Percentiles rank a stretch among this genome's conserved stretches.
Evolutionary conservation across 257 asterid genomes (phyloP).

Genomic region (Fraxinus quadrangulata): DNA sequence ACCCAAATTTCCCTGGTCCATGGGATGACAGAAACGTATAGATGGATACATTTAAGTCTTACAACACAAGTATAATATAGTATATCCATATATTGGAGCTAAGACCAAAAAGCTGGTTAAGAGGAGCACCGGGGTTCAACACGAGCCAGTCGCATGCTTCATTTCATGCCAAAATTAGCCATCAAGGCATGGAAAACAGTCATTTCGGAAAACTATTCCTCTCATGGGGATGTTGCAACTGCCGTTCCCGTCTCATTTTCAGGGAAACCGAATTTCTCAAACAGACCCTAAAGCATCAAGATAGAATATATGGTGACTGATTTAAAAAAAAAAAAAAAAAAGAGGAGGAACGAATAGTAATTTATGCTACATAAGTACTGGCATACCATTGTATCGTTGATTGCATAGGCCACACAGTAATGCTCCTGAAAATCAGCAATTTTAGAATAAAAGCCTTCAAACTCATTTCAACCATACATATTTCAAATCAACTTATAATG

Average conservation of each 20-base stretch:
- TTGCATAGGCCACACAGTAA: constrained; percentile 82
- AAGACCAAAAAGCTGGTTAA: no score
- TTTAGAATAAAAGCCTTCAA: neutral
- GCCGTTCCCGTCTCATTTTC: constrained; percentile 40
- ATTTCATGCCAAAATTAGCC: neutral
- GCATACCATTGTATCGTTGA: constrained; percentile 83
- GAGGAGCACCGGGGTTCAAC: no score
- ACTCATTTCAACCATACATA: neutral
- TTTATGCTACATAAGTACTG: neutral
- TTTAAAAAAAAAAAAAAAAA: no score
- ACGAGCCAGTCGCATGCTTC: no score
- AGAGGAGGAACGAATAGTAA: neutral
- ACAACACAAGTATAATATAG: no score
- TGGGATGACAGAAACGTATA: neutral
- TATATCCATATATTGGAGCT: no score
- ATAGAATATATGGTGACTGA: constrained; percentile 13
- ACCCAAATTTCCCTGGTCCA: constrained; percentile 17
- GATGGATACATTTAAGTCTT: constrained; percentile 21
- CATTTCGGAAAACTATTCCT: neutral
- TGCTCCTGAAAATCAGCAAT: constrained; percentile 72
- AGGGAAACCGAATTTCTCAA: constrained; percentile 74
- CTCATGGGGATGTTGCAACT: constrained; percentile 34
- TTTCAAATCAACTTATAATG: no score
- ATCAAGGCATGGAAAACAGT: neutral
- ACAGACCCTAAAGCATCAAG: constrained; percentile 56